A percentile compares a stretch with the other conserved stretches of the same genome.
Evolutionary conservation across 768 basidiomycete genomes (phyloP).

Genomic region (Hortiboletus flavorubellus): DNA sequence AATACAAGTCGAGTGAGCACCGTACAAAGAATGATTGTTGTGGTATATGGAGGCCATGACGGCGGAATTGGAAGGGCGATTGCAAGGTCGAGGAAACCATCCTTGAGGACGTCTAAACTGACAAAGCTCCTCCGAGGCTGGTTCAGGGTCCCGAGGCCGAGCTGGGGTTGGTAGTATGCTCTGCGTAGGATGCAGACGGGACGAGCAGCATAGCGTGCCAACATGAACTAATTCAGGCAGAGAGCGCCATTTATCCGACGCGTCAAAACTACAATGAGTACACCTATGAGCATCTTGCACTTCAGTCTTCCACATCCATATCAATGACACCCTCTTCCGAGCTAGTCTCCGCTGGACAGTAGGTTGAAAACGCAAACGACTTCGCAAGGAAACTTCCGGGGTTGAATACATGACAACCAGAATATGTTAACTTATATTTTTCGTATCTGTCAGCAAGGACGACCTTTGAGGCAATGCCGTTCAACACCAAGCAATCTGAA

Average conservation of each 20-base stretch:
- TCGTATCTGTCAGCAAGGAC: slow-evolving; percentile 96
- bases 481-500: slow-evolving; percentile 5
- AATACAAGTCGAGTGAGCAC: slow-evolving; percentile 53
- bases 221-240: slow-evolving; percentile 18
- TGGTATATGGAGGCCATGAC: slow-evolving; percentile 65
- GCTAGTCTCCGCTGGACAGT: slow-evolving; percentile 78
- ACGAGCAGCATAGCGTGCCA: slow-evolving; percentile 20
- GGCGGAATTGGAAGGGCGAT: slow-evolving; percentile 70
- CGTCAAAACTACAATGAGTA: not conserved
- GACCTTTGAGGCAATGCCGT: slow-evolving; percentile 45
- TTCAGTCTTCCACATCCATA: slow-evolving; percentile 37
- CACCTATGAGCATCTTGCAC: not conserved
- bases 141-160: not conserved
- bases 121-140: slow-evolving; percentile 20
- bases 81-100: slow-evolving; percentile 76
- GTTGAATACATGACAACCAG: slow-evolving; percentile 98
- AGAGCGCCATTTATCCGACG: not conserved
- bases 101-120: slow-evolving; percentile 37
- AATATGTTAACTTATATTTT: slow-evolving; percentile 93
- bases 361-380: slow-evolving; percentile 84
- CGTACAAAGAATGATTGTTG: slow-evolving; percentile 70
- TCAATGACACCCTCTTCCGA: slow-evolving; percentile 72
- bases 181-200: slow-evolving; percentile 6
- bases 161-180: slow-evolving; percentile 4
- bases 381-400: slow-evolving; percentile 89